Percentiles rank a stretch among this genome's conserved stretches.
These are phyloP conservation scores for Trichoderma citrinoviride DNA, from an alignment of 2,329 filamentous ascomycete species.

Conservation along the genomic window DNA sequence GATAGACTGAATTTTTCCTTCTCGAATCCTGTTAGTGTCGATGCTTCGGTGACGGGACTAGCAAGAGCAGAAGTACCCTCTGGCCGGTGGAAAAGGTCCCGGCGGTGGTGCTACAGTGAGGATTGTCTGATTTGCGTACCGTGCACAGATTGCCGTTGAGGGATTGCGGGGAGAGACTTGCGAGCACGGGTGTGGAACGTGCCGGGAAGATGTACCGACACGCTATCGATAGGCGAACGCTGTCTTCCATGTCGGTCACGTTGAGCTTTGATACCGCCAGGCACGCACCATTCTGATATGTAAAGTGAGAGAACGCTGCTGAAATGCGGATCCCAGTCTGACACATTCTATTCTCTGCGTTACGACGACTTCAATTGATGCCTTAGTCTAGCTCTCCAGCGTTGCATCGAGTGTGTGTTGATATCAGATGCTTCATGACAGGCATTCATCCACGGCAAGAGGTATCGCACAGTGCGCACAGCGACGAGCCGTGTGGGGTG, in stretches of 20 bases:
- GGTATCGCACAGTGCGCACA: conserved; percentile 15
- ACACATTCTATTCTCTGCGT: neutral
- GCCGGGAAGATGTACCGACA: neutral
- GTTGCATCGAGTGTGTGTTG: neutral
- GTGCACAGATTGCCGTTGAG: neutral
- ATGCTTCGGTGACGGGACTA: conserved; percentile 17
- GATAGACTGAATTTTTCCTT: neutral
- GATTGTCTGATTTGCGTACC: neutral
- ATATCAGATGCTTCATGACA: neutral
- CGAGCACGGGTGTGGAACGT: neutral
- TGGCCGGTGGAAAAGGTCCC: conserved; percentile 3
- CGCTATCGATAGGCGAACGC: neutral
- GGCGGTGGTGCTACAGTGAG: neutral
- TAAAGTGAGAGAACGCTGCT: neutral
- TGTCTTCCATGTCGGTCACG: neutral
- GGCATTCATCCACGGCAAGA: conserved; percentile 2
- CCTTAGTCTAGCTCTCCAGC: too few relatives aligned
- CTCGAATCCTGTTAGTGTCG: conserved; percentile 16
- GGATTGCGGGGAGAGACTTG: neutral
- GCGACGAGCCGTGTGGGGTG: conserved; percentile 11
- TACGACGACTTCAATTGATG: too few relatives aligned
- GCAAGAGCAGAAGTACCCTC: conserved; percentile 12
- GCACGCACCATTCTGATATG: neutral
- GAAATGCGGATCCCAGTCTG: neutral
- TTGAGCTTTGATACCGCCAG: too few relatives aligned